Evolutionary conservation across 768 basidiomycete genomes (phyloP).

Genomic region (Rickenella mellea): DNA sequence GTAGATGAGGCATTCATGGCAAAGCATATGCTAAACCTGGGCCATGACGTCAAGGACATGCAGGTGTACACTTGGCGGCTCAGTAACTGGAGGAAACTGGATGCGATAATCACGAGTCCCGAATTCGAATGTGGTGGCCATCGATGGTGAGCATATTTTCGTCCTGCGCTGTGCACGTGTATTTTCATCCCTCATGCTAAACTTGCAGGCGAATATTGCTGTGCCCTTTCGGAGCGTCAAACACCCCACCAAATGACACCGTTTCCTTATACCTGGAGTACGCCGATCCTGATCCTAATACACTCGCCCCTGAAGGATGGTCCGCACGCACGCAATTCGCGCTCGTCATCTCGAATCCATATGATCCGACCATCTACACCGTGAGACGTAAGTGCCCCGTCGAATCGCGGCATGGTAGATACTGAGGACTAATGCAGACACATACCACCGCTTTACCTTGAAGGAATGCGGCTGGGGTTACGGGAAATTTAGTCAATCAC

Average conservation of each 20-base stretch:
- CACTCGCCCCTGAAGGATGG: conserved; percentile 94
- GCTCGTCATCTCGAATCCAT: conserved; percentile 89
- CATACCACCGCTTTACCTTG: conserved; percentile 96
- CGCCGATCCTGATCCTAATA: conserved; percentile 97
- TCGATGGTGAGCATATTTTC: conserved; percentile 60
- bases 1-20: conserved; percentile 88
- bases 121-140: conserved; percentile 98
- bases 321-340: conserved; percentile 99
- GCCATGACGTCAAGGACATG: conserved; percentile 96
- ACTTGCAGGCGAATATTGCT: conserved; percentile 86
- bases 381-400: conserved; percentile 75
- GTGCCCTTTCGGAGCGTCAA: conserved; percentile 97
- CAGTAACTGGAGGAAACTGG: conserved; percentile 84
- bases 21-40: conserved; percentile 96
- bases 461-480: conserved; percentile 99
- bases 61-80: conserved; percentile 86
- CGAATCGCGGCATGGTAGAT: conserved; percentile 2
- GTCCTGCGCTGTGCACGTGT: not conserved
- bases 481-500: conserved; percentile 94
- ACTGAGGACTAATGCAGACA: conserved; percentile 46
- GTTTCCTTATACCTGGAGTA: conserved; percentile 99
- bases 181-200: not conserved
- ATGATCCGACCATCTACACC: conserved; percentile 92
- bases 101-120: conserved; percentile 89
- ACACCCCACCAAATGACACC: conserved; percentile 97